Evolutionary conservation across 2,329 filamentous ascomycete genomes (phyloP).

Genomic region (Claviceps cyperi): DNA sequence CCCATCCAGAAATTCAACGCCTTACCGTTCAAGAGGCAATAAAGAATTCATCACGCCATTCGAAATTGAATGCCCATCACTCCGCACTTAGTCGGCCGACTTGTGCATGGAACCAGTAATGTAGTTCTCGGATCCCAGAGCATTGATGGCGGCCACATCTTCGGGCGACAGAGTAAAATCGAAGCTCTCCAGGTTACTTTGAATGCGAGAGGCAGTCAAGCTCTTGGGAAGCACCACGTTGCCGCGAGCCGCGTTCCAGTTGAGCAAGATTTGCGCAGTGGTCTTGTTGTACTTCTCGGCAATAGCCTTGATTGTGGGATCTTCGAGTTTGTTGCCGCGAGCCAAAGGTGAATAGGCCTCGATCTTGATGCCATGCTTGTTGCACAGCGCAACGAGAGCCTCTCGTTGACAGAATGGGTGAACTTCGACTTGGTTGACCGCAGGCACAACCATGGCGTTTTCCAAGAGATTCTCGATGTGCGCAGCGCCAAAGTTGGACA

Average conservation of each 20-base stretch:
- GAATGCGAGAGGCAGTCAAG: constrained; percentile 45
- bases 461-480: constrained; percentile 43
- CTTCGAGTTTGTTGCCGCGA: constrained; percentile 30
- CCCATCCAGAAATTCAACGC: constrained; percentile 2
- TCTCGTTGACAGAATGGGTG: constrained; percentile 60
- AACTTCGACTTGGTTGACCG: constrained; percentile 67
- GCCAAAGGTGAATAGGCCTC: constrained; percentile 41
- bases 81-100: constrained; percentile 19
- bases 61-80: background rate
- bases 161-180: constrained; percentile 44
- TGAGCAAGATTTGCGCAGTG: constrained; percentile 59
- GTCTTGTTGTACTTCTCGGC: constrained; percentile 57
- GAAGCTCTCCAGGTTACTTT: constrained; percentile 50
- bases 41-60: background rate
- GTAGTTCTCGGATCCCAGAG: constrained; percentile 51
- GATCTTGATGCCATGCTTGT: constrained; percentile 39
- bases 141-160: constrained; percentile 50
- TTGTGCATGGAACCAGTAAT: constrained; percentile 44
- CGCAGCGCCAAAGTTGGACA: constrained; percentile 64
- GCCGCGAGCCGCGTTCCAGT: constrained; percentile 65
- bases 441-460: constrained; percentile 45
- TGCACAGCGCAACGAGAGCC: constrained; percentile 40
- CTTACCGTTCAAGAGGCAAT: background rate
- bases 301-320: constrained; percentile 45
- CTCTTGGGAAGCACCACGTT: constrained; percentile 67